Base-by-base conservation (phyloP, 306 rosid genomes). In the Hippophae rhamnoides region DNA sequence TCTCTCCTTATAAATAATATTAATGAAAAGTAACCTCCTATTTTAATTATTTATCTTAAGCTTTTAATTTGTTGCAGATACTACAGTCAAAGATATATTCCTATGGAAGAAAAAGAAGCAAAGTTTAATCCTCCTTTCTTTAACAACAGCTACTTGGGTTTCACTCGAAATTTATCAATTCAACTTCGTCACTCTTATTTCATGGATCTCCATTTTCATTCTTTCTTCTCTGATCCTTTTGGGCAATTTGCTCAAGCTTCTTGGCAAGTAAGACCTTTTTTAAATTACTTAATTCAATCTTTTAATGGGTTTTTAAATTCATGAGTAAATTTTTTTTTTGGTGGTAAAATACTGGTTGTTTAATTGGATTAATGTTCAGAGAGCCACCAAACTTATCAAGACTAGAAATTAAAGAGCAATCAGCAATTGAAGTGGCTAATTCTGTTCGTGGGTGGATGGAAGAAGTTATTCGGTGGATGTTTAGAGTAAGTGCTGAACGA, bases 91-190 rank as follows among this genome's bases (percentile, higher is more conserved):
- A 57, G 90, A 85, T 46, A 60, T 75, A 14, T 13, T 74, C 6
- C 56, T 79, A 9, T 85, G 90, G 96, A 83, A 60, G 72, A 81
- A 79, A 63, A 81, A 69, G 69, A 77, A 61, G 64, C 61, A 58
- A 18, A 75, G 74, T 51, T 10, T 69, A 1, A 40, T 54, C 9
- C 27, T 81, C 67, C 65, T 85, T 3, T 46, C 63, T 12, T 60
- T 42, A 2, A 72, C 86, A 62, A 83, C 90, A n/a, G 69, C 71
- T 65, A 56, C 62, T 13, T 89, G 90, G 94, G 69, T 75, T 12
- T 62, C 78, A 57, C 71, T 85, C 62, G 50, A 82, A 75, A 77
- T 77, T 13, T 82, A 69, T 57, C 69, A 57, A 11, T 85, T 79
- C 82, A 77, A 75, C 62, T 76, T 78, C 66, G 53, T 80, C 59